Evolutionary conservation across 331 rosid species (phyloP).

Genomic region (Phaseolus coccineus): DNA sequence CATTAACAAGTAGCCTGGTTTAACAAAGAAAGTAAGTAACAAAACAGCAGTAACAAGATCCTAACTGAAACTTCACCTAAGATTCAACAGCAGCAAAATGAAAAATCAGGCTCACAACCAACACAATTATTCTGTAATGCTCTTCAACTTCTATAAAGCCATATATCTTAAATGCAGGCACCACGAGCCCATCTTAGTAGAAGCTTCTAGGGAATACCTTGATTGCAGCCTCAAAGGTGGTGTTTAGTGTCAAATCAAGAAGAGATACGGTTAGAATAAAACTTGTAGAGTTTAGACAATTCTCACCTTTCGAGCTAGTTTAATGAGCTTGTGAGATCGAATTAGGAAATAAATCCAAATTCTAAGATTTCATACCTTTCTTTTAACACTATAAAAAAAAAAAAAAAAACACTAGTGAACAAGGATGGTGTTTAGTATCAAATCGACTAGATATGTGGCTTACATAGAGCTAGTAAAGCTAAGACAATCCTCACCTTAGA

Average conservation of each 20-base stretch:
- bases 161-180: neutral
- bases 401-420: neutral
- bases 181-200: neutral
- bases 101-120: slow-evolving; percentile 14
- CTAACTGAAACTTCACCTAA: neutral
- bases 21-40: neutral
- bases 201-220: neutral
- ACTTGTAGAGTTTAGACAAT: no score
- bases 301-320: neutral
- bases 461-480: neutral
- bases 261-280: no score
- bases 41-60: neutral
- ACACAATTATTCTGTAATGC: neutral
- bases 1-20: neutral
- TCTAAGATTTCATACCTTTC: no score
- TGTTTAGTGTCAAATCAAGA: neutral
- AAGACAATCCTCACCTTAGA: neutral
- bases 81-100: slow-evolving; percentile 26
- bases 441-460: neutral
- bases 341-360: neutral
- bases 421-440: neutral
- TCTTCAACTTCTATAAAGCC: neutral
- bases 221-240: neutral
- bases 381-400: no score
- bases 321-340: neutral